A percentile compares a stretch with the other conserved stretches of the same genome.
Conservation (phyloP, 495 filamentous ascomycete species). For the Daldinia loculata region DNA sequence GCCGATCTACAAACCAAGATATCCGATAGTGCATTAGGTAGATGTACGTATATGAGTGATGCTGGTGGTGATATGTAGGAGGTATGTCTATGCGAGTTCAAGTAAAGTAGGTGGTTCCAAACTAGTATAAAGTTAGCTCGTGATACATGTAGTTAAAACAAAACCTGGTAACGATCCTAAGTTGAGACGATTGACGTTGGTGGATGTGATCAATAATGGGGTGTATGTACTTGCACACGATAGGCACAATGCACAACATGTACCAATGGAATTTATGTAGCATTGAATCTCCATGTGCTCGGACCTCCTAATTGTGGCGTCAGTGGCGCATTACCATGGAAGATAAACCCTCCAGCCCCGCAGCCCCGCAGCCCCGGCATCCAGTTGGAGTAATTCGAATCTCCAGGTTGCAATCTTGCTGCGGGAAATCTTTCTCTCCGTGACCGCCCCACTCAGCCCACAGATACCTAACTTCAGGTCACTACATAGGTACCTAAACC, state of each 20-base stretch:
- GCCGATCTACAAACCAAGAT: slow-evolving; percentile 32
- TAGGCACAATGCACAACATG: neutral
- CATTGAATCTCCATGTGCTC: slow-evolving; percentile 19
- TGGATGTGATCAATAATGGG: slow-evolving; percentile 9
- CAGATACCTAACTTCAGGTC: slow-evolving; percentile 13
- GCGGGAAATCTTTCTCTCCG: too few relatives aligned
- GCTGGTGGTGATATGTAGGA: neutral
- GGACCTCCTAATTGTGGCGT: slow-evolving; percentile 35
- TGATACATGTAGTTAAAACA: slow-evolving; percentile 11
- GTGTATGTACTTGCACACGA: neutral
- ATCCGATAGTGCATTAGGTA: slow-evolving; percentile 16
- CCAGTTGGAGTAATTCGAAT: too few relatives aligned
- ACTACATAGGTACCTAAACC: slow-evolving; percentile 9
- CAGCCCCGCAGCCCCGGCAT: too few relatives aligned
- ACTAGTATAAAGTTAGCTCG: slow-evolving; percentile 8
- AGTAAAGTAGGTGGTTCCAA: neutral
- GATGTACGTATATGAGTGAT: neutral
- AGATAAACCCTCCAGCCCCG: neutral
- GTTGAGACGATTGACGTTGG: slow-evolving; percentile 17
- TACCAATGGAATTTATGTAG: slow-evolving; percentile 23
- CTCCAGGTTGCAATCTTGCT: too few relatives aligned
- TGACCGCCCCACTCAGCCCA: too few relatives aligned
- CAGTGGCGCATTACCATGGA: slow-evolving; percentile 27
- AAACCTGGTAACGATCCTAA: slow-evolving; percentile 10
- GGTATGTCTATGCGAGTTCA: neutral